These are phyloP conservation scores for Aspergillus sp. DNA, from an alignment of 2,329 filamentous ascomycete genomes.

Conservation along the genomic window DNA sequence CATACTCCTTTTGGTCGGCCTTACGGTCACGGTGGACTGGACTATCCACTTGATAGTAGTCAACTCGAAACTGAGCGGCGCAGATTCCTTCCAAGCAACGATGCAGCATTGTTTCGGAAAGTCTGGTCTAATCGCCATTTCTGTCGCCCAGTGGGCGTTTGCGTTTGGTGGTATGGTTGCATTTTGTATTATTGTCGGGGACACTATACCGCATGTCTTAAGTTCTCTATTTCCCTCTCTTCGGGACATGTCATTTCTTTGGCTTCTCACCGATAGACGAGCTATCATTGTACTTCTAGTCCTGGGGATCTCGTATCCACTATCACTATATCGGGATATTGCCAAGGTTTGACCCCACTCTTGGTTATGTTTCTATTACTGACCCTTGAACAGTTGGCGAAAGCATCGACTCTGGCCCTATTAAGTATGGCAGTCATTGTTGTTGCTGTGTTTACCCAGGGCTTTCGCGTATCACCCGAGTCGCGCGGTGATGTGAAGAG, in stretches of 20 bases:
- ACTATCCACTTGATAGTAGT: conserved; percentile 96
- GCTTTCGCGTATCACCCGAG: conserved; percentile 69
- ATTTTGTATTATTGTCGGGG: conserved; percentile 95
- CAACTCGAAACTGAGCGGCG: conserved; percentile 94
- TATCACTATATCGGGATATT: conserved; percentile 94
- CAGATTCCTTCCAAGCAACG: conserved; percentile 91
- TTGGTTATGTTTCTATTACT: conserved; percentile 19
- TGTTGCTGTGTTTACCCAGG: conserved; percentile 81
- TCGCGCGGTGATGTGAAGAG: conserved; percentile 69
- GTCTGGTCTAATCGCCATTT: conserved; percentile 83
- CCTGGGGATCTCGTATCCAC: conserved; percentile 80
- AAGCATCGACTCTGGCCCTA: conserved; percentile 89
- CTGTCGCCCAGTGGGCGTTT: conserved; percentile 93
- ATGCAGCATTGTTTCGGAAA: conserved; percentile 94
- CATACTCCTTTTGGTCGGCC: conserved; percentile 69
- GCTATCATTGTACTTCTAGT: conserved; percentile 87
- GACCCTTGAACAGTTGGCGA: conserved; percentile 68
- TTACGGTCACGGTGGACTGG: conserved; percentile 92
- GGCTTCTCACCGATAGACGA: conserved; percentile 76
- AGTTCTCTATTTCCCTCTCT: conserved; percentile 77
- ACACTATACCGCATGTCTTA: conserved; percentile 91
- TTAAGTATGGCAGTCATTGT: conserved; percentile 93
- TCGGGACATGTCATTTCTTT: conserved; percentile 70
- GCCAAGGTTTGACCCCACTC: conserved; percentile 67
- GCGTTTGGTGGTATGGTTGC: conserved; percentile 98